Conservation (phyloP, 2,329 filamentous ascomycete species). For the Fusarium tjaetaba region DNA sequence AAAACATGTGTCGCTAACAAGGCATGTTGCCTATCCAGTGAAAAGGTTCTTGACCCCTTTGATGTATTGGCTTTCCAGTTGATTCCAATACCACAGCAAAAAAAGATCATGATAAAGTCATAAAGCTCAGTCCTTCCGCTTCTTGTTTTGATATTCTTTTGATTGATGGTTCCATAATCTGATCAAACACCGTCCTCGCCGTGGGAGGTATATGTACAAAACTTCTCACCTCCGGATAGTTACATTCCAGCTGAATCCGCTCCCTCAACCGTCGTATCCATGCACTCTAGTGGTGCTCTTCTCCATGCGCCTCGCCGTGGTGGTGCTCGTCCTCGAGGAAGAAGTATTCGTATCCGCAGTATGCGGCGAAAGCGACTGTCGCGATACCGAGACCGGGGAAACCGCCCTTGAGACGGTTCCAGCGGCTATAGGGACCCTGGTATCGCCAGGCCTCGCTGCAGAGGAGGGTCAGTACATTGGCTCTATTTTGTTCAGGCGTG, state of each 20-base stretch:
- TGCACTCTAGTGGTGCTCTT: conserved; percentile 64
- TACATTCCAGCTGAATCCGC: conserved; percentile 17
- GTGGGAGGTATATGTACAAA: conserved; percentile 43
- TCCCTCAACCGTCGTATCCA: conserved; percentile 22
- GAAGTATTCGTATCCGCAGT: conserved; percentile 89
- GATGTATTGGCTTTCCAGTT: not conserved
- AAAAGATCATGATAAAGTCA: not conserved
- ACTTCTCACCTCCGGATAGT: conserved; percentile 12
- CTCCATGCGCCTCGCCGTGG: conserved; percentile 62
- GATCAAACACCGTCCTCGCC: conserved; percentile 27
- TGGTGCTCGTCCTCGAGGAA: conserved; percentile 81
- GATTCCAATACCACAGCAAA: not conserved
- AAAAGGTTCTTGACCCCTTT: not conserved
- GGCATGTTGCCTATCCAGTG: not conserved
- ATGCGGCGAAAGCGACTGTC: conserved; percentile 87
- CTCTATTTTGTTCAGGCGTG: not conserved
- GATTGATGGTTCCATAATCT: conserved; percentile 35
- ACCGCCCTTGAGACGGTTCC: conserved; percentile 85
- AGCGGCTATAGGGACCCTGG: conserved; percentile 85
- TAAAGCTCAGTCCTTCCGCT: not conserved
- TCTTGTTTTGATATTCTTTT: conserved; percentile 17
- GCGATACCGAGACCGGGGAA: conserved; percentile 95
- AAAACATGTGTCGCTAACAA: not conserved
- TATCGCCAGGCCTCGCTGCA: conserved; percentile 94
- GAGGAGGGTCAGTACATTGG: conserved; percentile 16